Evolutionary conservation across 352 stramenopile species (phyloP), one percentile per base, ranked within the genome.

Genomic region (Phytophthora citricola): DNA sequence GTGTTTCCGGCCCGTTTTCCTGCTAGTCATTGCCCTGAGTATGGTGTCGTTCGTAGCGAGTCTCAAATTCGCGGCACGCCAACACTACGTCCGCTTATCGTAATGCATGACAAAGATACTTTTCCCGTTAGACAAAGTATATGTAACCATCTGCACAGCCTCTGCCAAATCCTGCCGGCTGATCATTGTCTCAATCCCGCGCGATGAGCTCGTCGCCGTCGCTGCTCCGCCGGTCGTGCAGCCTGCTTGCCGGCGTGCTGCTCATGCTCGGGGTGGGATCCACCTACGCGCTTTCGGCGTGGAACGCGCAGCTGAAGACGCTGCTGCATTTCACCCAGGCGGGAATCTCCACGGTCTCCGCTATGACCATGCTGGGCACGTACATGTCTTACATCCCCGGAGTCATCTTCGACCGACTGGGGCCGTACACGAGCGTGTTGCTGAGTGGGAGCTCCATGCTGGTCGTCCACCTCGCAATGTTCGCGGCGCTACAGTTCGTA

Each of bases 221-320:
- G 48, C 31, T 63, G 43, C 34, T 78, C 34, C 77, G 70, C 22
- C 70, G 70, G 26, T 66, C 41, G 1, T 73, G 47, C 59, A 92
- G 83, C 49, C 64, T 95, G 26, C 50, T 83, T 17, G 79, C 83
- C 1, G 87, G 87, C 12, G 48, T 91, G 56, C 53, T 81, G 26
- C 69, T 90, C 31, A 93, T 93, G 79, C 71, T 91, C 22, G 82
- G 84, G 6, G 78, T 94, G 12, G 87, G 87, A 8, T 93, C 84
- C 8, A 79, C 87, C 31, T 93, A 95, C 66, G 83, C 85, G 14
- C 80, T 95, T 24, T 94, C 87, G 3, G 76, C 83, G 7, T 95
- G 87, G 87, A 95, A 95, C 36, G 84, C 81, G 26, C 69, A 95
- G 69, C 85, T 95, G 50, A 94, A 94, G 73, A 79, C 65, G 41